Conservation (phyloP, 345 rosid species). For the Physaria fendleri region DNA sequence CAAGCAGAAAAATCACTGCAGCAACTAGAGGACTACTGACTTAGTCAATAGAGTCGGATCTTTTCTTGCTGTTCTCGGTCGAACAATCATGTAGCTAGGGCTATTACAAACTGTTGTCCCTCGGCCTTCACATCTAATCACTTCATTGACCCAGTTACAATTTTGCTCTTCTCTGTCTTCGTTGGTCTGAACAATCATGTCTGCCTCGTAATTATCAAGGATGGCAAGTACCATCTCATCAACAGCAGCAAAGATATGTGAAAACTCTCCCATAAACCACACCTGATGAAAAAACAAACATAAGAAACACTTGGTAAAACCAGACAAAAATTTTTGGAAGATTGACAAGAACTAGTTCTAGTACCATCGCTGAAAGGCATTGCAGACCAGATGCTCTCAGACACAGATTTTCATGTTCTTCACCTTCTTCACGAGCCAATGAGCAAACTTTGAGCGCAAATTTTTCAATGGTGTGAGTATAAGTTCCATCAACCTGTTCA, state of each 20-base stretch:
- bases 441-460: slow-evolving; percentile 63
- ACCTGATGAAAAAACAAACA: slow-evolving; percentile 44
- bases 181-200: slow-evolving; percentile 34
- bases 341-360: slow-evolving; percentile 8
- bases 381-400: slow-evolving; percentile 79
- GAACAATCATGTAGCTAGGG: slow-evolving; percentile 45
- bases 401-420: slow-evolving; percentile 37
- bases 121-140: slow-evolving; percentile 86
- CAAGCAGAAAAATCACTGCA: neutral
- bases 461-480: slow-evolving; percentile 65
- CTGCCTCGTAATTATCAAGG: slow-evolving; percentile 74
- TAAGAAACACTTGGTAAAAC: neutral
- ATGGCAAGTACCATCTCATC: slow-evolving; percentile 77
- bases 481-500: slow-evolving; percentile 74
- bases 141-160: slow-evolving; percentile 95
- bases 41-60: slow-evolving; percentile 77
- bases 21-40: slow-evolving; percentile 29
- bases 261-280: slow-evolving; percentile 87
- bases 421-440: slow-evolving; percentile 51
- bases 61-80: slow-evolving; percentile 61
- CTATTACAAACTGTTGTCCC: slow-evolving; percentile 42
- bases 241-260: slow-evolving; percentile 61
- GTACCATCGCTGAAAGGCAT: slow-evolving; percentile 93
- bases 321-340: neutral
- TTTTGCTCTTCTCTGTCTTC: slow-evolving; percentile 58